These are phyloP conservation scores for Actinidia arguta DNA, from an alignment of 179 eudicot species.

Conservation along the genomic window DNA sequence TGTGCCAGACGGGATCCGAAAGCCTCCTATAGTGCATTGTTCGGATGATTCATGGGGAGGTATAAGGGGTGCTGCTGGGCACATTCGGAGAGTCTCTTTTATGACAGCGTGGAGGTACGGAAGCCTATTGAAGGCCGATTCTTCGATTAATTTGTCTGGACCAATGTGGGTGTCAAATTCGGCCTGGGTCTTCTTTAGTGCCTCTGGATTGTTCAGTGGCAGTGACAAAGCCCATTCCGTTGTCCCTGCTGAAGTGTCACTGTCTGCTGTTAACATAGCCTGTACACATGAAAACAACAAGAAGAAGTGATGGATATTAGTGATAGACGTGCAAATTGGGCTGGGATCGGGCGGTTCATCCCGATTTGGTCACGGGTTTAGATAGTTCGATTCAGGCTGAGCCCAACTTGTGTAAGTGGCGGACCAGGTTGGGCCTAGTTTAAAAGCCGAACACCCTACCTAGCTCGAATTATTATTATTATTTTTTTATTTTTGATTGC, in stretches of 20 bases:
- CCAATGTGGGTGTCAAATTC: conserved; percentile 26
- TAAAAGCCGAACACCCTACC: no score
- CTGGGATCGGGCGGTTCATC: no score
- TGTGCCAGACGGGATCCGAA: not conserved
- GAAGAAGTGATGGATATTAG: no score
- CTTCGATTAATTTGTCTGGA: conserved; percentile 23
- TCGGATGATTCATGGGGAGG: conserved; percentile 7
- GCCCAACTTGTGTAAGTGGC: no score
- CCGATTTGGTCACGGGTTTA: no score
- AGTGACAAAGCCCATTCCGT: conserved; percentile 42
- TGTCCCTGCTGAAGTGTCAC: conserved; percentile 36
- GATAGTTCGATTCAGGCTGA: no score
- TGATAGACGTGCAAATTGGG: no score
- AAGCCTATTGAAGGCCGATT: conserved; percentile 20
- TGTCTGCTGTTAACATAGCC: conserved; percentile 31
- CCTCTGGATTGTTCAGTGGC: conserved; percentile 33
- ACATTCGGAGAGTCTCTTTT: conserved; percentile 34
- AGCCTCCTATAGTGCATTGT: conserved; percentile 3
- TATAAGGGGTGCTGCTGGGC: conserved; percentile 31
- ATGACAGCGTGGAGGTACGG: conserved; percentile 23
- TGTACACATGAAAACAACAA: not conserved
- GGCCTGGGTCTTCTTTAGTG: conserved; percentile 19
- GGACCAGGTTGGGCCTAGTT: no score
- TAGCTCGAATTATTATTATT: no score
- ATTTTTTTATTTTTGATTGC: no score